Evolutionary conservation across 352 stramenopile genomes (phyloP), one percentile per base, ranked within the genome.

Genomic region (Phytophthora capsici): DNA sequence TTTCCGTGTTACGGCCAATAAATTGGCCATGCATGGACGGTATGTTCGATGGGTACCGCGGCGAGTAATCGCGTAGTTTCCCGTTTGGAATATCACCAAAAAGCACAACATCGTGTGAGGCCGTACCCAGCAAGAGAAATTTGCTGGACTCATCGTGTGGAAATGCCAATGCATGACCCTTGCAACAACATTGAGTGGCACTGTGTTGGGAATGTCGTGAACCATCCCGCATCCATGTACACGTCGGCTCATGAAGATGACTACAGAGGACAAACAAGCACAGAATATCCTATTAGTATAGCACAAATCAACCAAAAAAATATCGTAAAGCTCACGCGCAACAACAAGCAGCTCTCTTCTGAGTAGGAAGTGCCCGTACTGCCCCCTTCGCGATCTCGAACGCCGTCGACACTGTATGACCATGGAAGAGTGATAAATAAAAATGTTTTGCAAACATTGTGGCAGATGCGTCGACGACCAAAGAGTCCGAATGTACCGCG

Each of bases 401-500:
- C 13, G 84, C 81, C 0, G 81, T 83, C 17, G 71, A 69, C 1
- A 94, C 84, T 9, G 84, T 89, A 59, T 90, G 61, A 8, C 86
- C 86, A 6, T 83, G 82, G 52, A 94, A 93, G 2, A 94, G 63
- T 16, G 86, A 91, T 23, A 93, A 38, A 57, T 94, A 94, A 68
- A 94, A 94, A 45, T 93, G 84, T 51, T 94, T 94, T 51, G 86
- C 84, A 64, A 94, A 93, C 79, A 91, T 90, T 0, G 80, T 94
- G 13, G 82, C 86, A 0, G 75, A 86, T 19, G 75, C 82, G 34
- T 94, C 86, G 5, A 94, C 78, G 3, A 93, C 82, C 9, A 90
- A 73, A 3, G 84, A 92, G 43, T 93, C 84, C 22, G 82, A 93
- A 59, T 93, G 84, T 8, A 92, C 83, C 6, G 90, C 91, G n/a